Evolutionary conservation across 2,329 filamentous ascomycete genomes (phyloP).

Genomic region (Curvularia verruculosa): DNA sequence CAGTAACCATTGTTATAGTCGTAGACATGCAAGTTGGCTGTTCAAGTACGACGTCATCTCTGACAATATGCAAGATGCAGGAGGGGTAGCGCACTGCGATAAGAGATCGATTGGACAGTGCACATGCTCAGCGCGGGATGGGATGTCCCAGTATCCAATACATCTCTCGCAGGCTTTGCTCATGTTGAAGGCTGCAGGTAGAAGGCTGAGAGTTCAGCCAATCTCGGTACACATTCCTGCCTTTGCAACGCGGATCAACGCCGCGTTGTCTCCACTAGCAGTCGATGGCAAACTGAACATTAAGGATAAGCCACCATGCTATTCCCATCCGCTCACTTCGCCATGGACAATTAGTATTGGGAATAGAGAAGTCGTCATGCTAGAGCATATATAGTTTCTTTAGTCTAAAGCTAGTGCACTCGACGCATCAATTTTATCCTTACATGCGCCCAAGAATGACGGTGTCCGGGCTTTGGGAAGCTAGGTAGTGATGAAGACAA

Average conservation of each 20-base stretch:
- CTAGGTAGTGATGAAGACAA: background rate
- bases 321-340: background rate
- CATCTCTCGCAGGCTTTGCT: background rate
- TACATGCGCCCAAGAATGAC: background rate
- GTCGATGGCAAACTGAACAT: background rate
- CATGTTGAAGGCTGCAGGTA: background rate
- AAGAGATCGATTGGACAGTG: background rate
- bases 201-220: background rate
- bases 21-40: background rate
- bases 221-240: background rate
- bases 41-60: slow-evolving; percentile 2
- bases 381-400: no score
- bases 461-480: background rate
- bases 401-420: background rate
- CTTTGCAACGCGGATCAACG: background rate
- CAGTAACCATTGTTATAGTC: background rate
- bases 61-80: background rate
- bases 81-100: background rate
- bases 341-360: no score
- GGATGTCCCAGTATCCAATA: background rate
- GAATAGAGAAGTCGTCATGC: background rate
- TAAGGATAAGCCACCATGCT: background rate
- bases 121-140: background rate
- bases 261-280: background rate
- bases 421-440: background rate